Evolutionary conservation across 2,329 filamentous ascomycete species (phyloP).

Genomic region (Curvularia spicifera): DNA sequence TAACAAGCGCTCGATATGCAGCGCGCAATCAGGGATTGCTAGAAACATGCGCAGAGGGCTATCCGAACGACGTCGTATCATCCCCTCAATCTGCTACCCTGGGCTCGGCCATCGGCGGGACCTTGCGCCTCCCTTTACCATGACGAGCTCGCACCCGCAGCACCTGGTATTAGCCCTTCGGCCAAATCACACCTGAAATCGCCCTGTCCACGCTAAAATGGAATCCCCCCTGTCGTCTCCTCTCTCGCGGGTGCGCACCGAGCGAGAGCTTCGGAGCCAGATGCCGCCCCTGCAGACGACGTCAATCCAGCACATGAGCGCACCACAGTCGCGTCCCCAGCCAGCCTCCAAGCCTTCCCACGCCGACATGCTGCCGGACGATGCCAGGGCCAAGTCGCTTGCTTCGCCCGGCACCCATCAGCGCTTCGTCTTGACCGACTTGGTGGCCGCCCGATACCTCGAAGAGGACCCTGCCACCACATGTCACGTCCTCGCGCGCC

Average conservation of each 20-base stretch:
- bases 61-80: conserved; percentile 1
- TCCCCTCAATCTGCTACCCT: conserved; percentile 16
- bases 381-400: conserved; percentile 24
- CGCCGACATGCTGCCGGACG: conserved; percentile 22
- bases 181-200: conserved; percentile 5
- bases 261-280: conserved; percentile 39
- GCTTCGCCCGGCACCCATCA: conserved; percentile 53
- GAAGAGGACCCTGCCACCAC: conserved; percentile 81
- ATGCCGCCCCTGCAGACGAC: conserved; percentile 37
- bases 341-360: conserved; percentile 17
- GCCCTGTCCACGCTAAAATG: conserved; percentile 21
- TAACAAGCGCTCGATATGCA: conserved; percentile 5
- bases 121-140: conserved; percentile 29
- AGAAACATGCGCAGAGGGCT: conserved; percentile 32
- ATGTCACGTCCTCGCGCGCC: conserved; percentile 69
- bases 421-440: conserved; percentile 69
- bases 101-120: conserved; percentile 27
- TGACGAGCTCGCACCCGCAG: conserved; percentile 24
- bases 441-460: conserved; percentile 72
- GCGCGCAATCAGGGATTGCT: conserved; percentile 7
- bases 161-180: conserved; percentile 9
- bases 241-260: conserved; percentile 27
- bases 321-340: conserved; percentile 22
- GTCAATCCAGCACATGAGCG: conserved; percentile 26
- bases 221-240: conserved; percentile 27